phyloP scores from a whole-genome alignment of 495 filamentous ascomycete species.

The Penicillium atrosanguineum region DNA sequence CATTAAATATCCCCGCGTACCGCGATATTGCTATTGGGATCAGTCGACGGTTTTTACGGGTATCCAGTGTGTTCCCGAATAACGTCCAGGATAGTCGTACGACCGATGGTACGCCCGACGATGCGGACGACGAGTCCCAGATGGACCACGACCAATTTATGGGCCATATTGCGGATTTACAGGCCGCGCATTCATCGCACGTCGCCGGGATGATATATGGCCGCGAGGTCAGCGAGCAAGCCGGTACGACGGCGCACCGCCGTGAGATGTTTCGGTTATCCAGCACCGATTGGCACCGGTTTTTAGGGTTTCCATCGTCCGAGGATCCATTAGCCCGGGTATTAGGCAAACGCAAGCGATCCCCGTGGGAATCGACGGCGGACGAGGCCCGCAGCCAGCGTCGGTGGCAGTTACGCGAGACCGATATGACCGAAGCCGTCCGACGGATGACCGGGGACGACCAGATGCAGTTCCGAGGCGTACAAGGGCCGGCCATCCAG shows the following conservation, averaged over 20 bases:
- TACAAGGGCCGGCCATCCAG: too few relatives aligned
- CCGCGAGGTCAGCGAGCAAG: constrained; percentile 14
- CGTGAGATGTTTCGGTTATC: constrained; percentile 8
- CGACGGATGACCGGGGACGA: not conserved
- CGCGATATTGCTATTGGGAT: constrained; percentile 2
- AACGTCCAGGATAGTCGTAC: not conserved
- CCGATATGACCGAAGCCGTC: constrained; percentile 13
- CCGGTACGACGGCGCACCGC: constrained; percentile 3
- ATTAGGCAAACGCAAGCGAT: too few relatives aligned
- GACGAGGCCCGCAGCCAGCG: too few relatives aligned
- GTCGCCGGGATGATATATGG: constrained; percentile 17
- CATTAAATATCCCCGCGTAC: not conserved
- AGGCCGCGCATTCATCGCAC: constrained; percentile 11
- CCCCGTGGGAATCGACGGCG: too few relatives aligned
- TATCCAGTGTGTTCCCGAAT: constrained; percentile 2
- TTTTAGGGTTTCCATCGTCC: constrained; percentile 3
- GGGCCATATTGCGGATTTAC: constrained; percentile 9
- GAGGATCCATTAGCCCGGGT: too few relatives aligned
- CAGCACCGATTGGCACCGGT: constrained; percentile 6
- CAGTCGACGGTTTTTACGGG: not conserved
- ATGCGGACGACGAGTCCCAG: not conserved
- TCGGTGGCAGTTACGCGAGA: not conserved
- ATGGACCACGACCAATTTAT: not conserved
- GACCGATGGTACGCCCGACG: not conserved
- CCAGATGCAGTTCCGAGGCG: too few relatives aligned